These are phyloP conservation scores for Monosporascus sp. DNA, from an alignment of 2,329 filamentous ascomycete genomes.

Conservation along the genomic window DNA sequence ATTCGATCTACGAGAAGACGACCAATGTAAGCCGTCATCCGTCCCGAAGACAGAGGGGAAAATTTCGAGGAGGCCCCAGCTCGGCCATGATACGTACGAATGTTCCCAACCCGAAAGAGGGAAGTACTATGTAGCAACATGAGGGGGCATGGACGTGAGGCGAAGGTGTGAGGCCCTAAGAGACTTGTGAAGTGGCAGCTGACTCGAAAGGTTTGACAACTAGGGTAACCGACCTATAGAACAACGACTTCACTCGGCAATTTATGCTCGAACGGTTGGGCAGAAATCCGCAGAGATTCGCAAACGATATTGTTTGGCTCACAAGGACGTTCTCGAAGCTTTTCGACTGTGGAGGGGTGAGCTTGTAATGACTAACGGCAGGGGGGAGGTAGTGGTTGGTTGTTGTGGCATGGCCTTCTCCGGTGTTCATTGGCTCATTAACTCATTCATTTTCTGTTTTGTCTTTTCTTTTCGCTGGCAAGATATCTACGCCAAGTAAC, in stretches of 20 bases:
- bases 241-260: not conserved
- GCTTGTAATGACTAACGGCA: not conserved
- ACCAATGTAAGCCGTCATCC: no score
- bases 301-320: not conserved
- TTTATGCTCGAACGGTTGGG: not conserved
- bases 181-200: not conserved
- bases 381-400: not conserved
- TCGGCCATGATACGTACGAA: not conserved
- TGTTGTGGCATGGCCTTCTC: not conserved
- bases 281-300: not conserved
- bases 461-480: no score
- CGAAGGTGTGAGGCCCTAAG: not conserved
- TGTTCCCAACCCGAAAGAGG: not conserved
- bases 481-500: no score
- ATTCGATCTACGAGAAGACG: not conserved
- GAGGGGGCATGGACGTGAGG: not conserved
- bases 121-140: not conserved
- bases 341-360: not conserved
- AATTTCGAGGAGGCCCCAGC: not conserved
- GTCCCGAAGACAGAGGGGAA: not conserved
- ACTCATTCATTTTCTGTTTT: no score
- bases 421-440: no score
- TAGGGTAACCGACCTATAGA: not conserved
- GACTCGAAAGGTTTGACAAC: not conserved
- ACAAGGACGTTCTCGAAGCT: not conserved